These are phyloP conservation scores for Magnusiomyces tetraspermus DNA, from an alignment of 1,139 yeast species.

Conservation along the genomic window DNA sequence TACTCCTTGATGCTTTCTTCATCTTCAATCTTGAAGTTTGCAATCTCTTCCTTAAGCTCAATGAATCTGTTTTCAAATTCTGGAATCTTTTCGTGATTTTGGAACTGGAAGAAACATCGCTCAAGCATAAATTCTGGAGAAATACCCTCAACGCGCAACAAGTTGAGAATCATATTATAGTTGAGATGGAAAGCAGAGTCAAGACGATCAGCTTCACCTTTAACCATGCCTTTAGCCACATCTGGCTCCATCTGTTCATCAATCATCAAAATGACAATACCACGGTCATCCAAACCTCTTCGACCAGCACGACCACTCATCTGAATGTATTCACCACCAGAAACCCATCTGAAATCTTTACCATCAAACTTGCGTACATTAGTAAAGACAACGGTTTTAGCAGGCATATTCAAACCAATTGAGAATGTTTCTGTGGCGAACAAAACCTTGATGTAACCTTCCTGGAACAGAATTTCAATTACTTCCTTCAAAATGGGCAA, in stretches of 20 bases:
- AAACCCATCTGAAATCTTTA: slow-evolving; percentile 92
- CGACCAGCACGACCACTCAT: slow-evolving; percentile 99
- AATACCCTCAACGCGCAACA: slow-evolving; percentile 95
- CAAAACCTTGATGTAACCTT: slow-evolving; percentile 84
- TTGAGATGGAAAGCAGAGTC: slow-evolving; percentile 96
- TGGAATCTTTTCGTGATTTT: slow-evolving; percentile 86
- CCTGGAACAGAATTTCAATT: slow-evolving; percentile 93
- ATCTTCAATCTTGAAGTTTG: slow-evolving; percentile 53
- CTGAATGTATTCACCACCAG: slow-evolving; percentile 98
- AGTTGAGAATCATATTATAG: slow-evolving; percentile 90
- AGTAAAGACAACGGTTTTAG: slow-evolving; percentile 95
- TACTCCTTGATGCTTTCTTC: slow-evolving; percentile 69
- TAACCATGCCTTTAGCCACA: slow-evolving; percentile 98
- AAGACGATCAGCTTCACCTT: slow-evolving; percentile 92
- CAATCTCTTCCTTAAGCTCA: slow-evolving; percentile 43
- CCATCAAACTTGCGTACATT: slow-evolving; percentile 99
- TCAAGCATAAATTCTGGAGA: slow-evolving; percentile 97
- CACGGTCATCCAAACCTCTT: slow-evolving; percentile 97
- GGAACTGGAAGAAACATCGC: slow-evolving; percentile 89
- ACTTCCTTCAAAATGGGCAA: slow-evolving; percentile 93
- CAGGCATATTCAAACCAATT: slow-evolving; percentile 96
- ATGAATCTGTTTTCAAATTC: slow-evolving; percentile 57
- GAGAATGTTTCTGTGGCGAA: slow-evolving; percentile 98
- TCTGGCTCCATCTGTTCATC: slow-evolving; percentile 99
- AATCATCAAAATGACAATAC: slow-evolving; percentile 98